Percentiles rank a stretch among this genome's conserved stretches.
Conservation (phyloP, 2,329 filamentous ascomycete species). For the Byssothecium circinans region DNA sequence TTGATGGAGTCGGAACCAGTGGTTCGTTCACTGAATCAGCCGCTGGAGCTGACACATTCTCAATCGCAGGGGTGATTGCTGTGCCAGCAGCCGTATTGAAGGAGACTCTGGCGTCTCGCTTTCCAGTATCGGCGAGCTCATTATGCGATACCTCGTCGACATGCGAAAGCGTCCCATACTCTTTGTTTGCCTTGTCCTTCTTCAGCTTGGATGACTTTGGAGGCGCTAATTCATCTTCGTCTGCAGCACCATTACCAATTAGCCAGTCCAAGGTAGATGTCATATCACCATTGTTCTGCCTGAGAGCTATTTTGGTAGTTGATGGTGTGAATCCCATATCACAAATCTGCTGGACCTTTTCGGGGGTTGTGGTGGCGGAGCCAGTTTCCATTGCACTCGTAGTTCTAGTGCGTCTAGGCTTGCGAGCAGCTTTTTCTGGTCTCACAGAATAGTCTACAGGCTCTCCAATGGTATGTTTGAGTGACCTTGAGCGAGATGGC, state of each 20-base stretch:
- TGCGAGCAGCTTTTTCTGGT: conserved; percentile 29
- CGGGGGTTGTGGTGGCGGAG: conserved; percentile 21
- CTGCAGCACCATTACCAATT: conserved; percentile 23
- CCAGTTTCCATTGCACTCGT: conserved; percentile 10
- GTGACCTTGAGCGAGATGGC: conserved; percentile 42
- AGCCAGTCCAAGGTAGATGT: conserved; percentile 36
- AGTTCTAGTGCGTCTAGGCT: conserved; percentile 29
- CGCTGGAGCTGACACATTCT: neutral
- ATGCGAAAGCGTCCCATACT: neutral
- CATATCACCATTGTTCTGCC: conserved; percentile 33
- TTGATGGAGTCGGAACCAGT: neutral
- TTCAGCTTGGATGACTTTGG: conserved; percentile 16
- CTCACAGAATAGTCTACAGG: conserved; percentile 33
- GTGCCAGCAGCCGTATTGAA: neutral
- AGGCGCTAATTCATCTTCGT: conserved; percentile 34
- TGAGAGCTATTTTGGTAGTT: conserved; percentile 28
- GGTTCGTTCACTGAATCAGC: neutral
- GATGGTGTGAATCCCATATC: conserved; percentile 42
- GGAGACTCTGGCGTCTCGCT: conserved; percentile 2
- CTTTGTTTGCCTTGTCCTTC: conserved; percentile 1
- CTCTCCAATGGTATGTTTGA: conserved; percentile 20
- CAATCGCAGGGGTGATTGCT: neutral
- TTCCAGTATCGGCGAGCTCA: neutral
- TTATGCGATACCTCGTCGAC: neutral
- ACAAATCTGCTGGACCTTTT: conserved; percentile 36